Evolutionary conservation across 176 grass and related monocot genomes (phyloP).

Genomic region (Musa beccarii): DNA sequence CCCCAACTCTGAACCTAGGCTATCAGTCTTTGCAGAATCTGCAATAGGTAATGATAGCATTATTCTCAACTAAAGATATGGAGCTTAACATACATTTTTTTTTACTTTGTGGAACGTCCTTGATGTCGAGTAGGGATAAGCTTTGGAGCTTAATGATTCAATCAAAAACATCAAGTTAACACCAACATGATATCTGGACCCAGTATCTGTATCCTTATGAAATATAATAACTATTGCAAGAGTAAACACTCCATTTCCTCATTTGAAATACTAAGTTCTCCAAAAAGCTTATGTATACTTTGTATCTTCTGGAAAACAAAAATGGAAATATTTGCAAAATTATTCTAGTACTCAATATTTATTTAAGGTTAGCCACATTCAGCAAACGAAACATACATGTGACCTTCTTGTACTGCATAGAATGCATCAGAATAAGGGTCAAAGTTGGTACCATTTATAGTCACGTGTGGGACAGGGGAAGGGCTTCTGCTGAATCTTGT

Average conservation of each 20-base stretch:
- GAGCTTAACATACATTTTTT: neutral
- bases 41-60: slow-evolving; percentile 21
- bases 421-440: neutral
- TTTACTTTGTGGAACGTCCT: neutral
- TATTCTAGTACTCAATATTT: neutral
- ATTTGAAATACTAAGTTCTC: too few species aligned
- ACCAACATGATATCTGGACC: neutral
- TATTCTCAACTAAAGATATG: neutral
- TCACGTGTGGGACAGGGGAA: slow-evolving; percentile 21
- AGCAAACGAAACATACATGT: neutral
- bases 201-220: too few species aligned
- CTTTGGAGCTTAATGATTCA: neutral
- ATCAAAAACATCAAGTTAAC: neutral
- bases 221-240: too few species aligned
- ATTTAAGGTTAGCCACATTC: neutral
- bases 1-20: slow-evolving; percentile 27
- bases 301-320: neutral
- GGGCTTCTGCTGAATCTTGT: slow-evolving; percentile 36
- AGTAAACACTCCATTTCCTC: too few species aligned
- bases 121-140: neutral
- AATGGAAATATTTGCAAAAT: neutral
- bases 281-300: neutral
- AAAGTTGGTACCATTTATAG: slow-evolving; percentile 26
- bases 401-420: neutral
- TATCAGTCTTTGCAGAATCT: slow-evolving; percentile 35